Evolutionary conservation across 306 rosid species (phyloP).

Genomic region (Sophora flavescens): DNA sequence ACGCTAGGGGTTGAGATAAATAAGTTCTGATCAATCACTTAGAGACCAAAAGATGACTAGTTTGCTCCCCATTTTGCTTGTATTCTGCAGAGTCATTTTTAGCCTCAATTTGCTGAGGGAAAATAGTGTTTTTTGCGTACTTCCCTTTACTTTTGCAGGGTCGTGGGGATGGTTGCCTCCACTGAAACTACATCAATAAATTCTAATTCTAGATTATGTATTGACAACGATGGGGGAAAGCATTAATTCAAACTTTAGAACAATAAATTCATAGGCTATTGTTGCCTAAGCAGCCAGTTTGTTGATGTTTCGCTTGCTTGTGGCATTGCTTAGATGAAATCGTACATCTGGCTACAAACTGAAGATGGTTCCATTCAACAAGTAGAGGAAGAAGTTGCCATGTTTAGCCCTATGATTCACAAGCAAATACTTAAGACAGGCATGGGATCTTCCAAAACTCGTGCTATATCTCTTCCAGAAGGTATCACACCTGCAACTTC

Average conservation of each 20-base stretch:
- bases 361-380: slow-evolving; percentile 88
- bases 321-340: slow-evolving; percentile 73
- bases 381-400: slow-evolving; percentile 91
- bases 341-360: slow-evolving; percentile 90
- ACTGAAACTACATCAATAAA: neutral
- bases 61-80: slow-evolving; percentile 1
- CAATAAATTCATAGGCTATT: slow-evolving; percentile 1
- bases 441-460: slow-evolving; percentile 85
- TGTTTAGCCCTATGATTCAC: slow-evolving; percentile 93
- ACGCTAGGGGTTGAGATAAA: neutral
- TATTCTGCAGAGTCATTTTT: neutral
- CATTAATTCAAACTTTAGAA: neutral
- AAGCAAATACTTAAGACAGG: slow-evolving; percentile 77
- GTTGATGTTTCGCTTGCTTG: slow-evolving; percentile 35
- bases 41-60: neutral
- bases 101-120: neutral
- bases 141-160: slow-evolving; percentile 1
- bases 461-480: slow-evolving; percentile 87
- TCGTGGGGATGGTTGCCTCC: neutral
- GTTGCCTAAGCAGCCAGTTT: slow-evolving; percentile 22
- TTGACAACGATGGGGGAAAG: neutral
- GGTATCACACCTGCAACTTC: slow-evolving; percentile 77
- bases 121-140: neutral
- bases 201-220: neutral
- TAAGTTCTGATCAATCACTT: too few relatives aligned